Base-by-base conservation (phyloP, 805 yeast genomes). In the Starmerella floricola region DNA sequence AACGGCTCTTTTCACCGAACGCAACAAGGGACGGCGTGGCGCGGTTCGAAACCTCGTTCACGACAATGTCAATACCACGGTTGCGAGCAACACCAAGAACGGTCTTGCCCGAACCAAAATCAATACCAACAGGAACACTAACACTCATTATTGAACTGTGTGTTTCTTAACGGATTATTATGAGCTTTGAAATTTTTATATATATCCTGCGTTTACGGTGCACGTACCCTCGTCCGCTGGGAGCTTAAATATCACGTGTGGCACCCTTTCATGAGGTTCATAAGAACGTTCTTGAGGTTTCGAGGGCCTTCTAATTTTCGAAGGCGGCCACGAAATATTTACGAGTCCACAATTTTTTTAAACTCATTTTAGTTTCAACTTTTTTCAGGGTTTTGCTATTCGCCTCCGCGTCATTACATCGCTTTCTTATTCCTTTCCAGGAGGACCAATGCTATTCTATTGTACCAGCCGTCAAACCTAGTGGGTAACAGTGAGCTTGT, bases 21-120 rank as follows among this genome's bases (percentile, higher is more conserved):
- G 95, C 97, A 55, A 91, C 91, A 53, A 84, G 64, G 26, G 82
- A 64, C 19, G 99, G 98, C 27, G 99, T 91, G 54, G 93, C 66
- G 67, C 99, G 81, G 79, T 91, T 91, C 44, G 97, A 87, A 37
- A 91, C 97, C 68, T 91, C 99, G 64, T 91, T 91, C 68, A 91
- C 97, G 58, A 91, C 84, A 58, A 91, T 79, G 66, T 91, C 99
- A 62, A 91, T 91, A 62, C 97, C 97, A 72, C 97, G 79, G 77
- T 88, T 91, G 65, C 88, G 81, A 50, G 98, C 98, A 62, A 94
- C 68, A 43, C 68, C 97, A 62, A 88, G 74, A 55, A 88, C 96
- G 51, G 95, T 78, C 73, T 75, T 82, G 72, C 76, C 73, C 71
- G 86, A 86, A 69, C 98, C 98, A 63, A 91, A 80, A 76, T 91